Evolutionary conservation across 345 rosid genomes (phyloP), one percentile per base, ranked within the genome.

Genomic region (Pelargonium nanum): DNA sequence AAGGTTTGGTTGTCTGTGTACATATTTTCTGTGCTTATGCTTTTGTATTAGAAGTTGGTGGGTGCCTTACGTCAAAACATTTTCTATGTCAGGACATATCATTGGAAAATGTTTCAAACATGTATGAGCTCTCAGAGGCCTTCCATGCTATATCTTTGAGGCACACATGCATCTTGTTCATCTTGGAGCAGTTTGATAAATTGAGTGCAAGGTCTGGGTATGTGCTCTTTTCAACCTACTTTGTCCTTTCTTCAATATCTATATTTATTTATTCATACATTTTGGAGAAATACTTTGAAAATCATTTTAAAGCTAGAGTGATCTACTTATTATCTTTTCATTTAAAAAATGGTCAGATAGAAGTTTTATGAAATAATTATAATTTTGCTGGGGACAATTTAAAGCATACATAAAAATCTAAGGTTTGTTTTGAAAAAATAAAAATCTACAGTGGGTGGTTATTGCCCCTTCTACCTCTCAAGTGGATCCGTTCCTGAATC

Each of bases 41-140:
- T 65, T 58, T 56, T 26, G 9, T 30, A 51, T 59, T 55, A 6
- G 58, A 61, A 74, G 45, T 17, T 8, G 15, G 24, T 19, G 6
- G 59, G 51, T 21, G 44, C 60, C 75, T 81, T 65, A 76, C 61
- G 51, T 20, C 13, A 64, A 4, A 57, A 24, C 26, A 50, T 0
- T 75, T 25, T 54, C 28, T 53, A 56, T 60, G 65, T 9, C 70
- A 93, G 99, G 99, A 85, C 76, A 79, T 90, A 64, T 83, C 96
- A 4, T 72, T 90, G 86, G 97, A 85, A 24, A 93, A 82, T 77
- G 89, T 93, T 64, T 81, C 85, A 48, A 82, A 82, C 80, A 87
- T 90, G 99, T 93, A 93, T 51, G 99, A 93, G 62, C 97, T 93
- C 53, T 87, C 99, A 22, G 99, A 93, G 83, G 89, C 97, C 56